Evolutionary conservation across 331 rosid genomes (phyloP), one percentile per base, ranked within the genome.

Genomic region (Acacia pycnantha): DNA sequence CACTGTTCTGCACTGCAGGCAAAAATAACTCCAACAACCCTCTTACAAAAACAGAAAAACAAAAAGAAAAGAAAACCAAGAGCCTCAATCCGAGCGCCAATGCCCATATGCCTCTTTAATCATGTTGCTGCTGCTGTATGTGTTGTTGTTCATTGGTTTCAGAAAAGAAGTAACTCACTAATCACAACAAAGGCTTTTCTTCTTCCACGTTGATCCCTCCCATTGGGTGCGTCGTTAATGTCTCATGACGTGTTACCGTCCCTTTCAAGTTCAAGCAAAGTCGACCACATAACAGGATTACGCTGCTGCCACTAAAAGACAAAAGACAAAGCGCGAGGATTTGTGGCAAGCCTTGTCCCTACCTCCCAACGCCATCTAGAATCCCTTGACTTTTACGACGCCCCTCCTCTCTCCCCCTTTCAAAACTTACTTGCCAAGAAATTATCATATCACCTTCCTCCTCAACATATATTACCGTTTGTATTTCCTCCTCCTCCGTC

Each of bases 381-480:
- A 91, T 41, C 56, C 61, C 88, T 26, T 90, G 98, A 94, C 98
- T 91, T 92, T 85, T 11, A 4, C 44, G 74, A 65, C 0, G 77
- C 53, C 54, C 22, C 3, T 16, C 27, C 47, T 10, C 4, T 8
- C 33, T 31, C 26, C 53, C 27, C 24, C 46, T 65, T 83, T 85
- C 44, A 84, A 79, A 72, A n/a, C 89, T 79, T 84, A 2, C 14
- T 46, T 11, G 26, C 77, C 88, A 82, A 90, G 81, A 82, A 85
- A 84, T 47, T 47, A 12, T 48, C 14, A 48, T 48, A 0, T 11
- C 53, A 48, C 7, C 6, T 12, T 11, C 16, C 6, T 4, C 71
- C 82, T 37, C 41, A 37, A 37, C 75, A 81, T 81, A 69, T 74
- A 26, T 62, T 29, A 62, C 79, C 21, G 21, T 64, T 41, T 4